Percentiles rank a stretch among this genome's conserved stretches.
phyloP scores from a whole-genome alignment of 169 alveolate genomes.

The Toxoplasma gondii region DNA sequence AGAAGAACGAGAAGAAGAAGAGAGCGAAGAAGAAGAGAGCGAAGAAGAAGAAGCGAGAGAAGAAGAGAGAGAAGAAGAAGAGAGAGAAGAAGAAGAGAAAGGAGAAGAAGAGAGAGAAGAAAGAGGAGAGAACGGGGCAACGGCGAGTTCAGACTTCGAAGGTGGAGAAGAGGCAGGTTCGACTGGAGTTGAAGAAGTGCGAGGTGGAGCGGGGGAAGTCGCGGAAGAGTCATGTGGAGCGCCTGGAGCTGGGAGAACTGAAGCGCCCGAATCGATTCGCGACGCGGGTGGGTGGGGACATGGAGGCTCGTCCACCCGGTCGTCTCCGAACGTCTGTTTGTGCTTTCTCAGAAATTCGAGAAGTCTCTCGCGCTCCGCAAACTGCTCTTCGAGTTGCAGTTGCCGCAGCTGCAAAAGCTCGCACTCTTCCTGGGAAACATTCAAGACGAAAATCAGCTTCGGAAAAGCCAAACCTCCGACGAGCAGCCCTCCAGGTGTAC shows the following conservation, averaged over 20 bases:
- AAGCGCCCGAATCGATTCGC: background rate
- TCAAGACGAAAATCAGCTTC: slow-evolving; percentile 16
- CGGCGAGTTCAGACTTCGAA: no score
- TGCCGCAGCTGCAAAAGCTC: slow-evolving; percentile 8
- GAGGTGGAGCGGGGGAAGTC: no score
- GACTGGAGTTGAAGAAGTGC: no score
- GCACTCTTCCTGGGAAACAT: slow-evolving; percentile 19
- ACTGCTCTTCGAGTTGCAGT: background rate
- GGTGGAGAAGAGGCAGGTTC: no score
- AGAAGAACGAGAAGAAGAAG: background rate
- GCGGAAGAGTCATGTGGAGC: no score
- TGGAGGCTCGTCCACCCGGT: background rate
- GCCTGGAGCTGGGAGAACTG: no score
- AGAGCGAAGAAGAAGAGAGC: background rate
- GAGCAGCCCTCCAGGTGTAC: background rate
- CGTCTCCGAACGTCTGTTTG: background rate
- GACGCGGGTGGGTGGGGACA: background rate
- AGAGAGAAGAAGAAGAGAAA: background rate
- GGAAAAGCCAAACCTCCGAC: slow-evolving; percentile 13
- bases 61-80: background rate
- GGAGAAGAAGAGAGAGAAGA: background rate
- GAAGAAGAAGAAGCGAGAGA: background rate
- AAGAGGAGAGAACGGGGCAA: background rate
- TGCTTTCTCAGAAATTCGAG: background rate
- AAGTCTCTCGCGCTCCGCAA: background rate